Evolutionary conservation across 2,329 filamentous ascomycete species (phyloP).

Genomic region (Aspergillus piperis): DNA sequence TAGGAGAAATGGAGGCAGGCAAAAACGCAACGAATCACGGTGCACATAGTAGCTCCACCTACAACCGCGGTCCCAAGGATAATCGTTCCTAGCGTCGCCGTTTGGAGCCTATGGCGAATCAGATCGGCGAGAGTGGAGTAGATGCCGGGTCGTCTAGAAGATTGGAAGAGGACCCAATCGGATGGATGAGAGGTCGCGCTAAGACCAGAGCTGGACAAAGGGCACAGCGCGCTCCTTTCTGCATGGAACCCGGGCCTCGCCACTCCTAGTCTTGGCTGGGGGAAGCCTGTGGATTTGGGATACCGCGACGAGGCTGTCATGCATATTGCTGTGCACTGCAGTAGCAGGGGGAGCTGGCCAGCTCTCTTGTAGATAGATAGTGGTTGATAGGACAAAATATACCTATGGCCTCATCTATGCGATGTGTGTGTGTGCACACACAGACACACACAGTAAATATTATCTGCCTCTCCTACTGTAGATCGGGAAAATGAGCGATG

Average conservation of each 20-base stretch:
- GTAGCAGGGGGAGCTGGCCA: background rate
- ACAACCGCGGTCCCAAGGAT: constrained; percentile 15
- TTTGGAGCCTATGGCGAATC: constrained; percentile 19
- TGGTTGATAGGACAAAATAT: no score
- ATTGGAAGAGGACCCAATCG: constrained; percentile 21
- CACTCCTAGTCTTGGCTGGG: background rate
- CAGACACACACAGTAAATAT: background rate
- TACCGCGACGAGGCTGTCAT: background rate
- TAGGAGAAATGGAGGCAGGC: constrained; percentile 12
- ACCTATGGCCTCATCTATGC: no score
- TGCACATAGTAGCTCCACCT: background rate
- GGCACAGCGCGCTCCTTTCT: background rate
- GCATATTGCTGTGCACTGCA: background rate
- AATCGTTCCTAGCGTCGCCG: constrained; percentile 26
- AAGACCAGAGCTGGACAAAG: constrained; percentile 1
- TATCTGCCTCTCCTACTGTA: background rate
- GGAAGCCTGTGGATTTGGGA: background rate
- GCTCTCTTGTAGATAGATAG: background rate
- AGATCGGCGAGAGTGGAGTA: constrained; percentile 9
- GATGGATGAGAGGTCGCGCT: constrained; percentile 15
- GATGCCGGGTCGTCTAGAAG: constrained; percentile 16
- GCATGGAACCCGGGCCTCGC: background rate
- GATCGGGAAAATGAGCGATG: background rate
- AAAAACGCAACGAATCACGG: constrained; percentile 18
- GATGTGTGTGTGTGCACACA: background rate